Base-by-base conservation (phyloP, 1,284 basidiomycete species). In the Mycena citricolor region DNA sequence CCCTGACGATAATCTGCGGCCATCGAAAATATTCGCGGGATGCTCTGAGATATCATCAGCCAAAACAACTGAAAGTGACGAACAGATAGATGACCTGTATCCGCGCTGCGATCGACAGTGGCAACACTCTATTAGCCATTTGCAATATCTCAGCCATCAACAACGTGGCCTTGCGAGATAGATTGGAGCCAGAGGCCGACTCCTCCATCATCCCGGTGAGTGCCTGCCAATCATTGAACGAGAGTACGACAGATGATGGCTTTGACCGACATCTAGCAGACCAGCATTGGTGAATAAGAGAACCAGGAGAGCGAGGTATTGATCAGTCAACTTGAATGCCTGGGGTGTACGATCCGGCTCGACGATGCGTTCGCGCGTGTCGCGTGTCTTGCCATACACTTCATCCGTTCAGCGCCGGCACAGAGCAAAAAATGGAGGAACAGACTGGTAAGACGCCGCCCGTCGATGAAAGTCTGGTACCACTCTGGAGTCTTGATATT, bases 81-180 rank as follows among this genome's bases (percentile, higher is more conserved):
- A 34, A 16, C 13, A 24, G 26, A 13, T 13, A 22, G 55, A 69
- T 49, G 44, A 84, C 89, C 71, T 95, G 93, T 23, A 97, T 81
- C 40, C 79, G 79, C 1, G 92, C 88, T 2, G 93, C 91, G 40
- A 89, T 72, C 2, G 81, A 74, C 16, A 93, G 66, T 0, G 97
- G 95, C n/a, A 99, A 65, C 1, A 97, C 83, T 40, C 86, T 78
- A 57, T 94, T 97, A 1, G 91, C 84, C 59, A 94, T 81, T 39
- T 92, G 86, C 36, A 98, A 72, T 8, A 98, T 69, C 63, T 98
- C 93, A 6, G 90, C 93, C 64, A 99, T 81, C n/a, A 99, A 73
- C 6, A 97, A 65, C 0, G 90, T 95, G 1, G 94, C 94, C 61
- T 95, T 97, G 25, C 90, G 79, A 10, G 86, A 80, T 14, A 95